phyloP scores from a whole-genome alignment of 164 flowering plant species.

The Vitis riparia region DNA sequence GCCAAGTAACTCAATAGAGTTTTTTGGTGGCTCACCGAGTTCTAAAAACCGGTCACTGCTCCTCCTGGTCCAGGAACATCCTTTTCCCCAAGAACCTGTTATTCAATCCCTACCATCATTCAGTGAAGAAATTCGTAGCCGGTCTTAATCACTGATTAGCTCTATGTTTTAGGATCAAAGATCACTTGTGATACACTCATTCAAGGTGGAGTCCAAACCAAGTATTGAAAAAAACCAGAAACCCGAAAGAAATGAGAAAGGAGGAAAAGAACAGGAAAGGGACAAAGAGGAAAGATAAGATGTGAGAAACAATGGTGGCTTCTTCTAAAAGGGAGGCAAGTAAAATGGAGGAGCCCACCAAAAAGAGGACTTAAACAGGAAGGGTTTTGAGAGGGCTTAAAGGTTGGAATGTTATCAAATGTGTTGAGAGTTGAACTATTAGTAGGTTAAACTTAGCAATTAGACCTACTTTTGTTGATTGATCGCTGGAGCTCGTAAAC shows the following conservation, averaged over 20 bases:
- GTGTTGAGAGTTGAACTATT: not conserved
- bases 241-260: not conserved
- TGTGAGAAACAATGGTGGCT: conserved; percentile 17
- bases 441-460: conserved; percentile 27
- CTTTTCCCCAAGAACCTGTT: conserved; percentile 5
- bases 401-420: not conserved
- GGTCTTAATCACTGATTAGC: conserved; percentile 1
- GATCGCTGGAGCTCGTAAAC: no score
- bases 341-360: conserved; percentile 17
- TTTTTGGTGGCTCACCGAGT: not conserved
- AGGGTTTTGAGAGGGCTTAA: not conserved
- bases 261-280: not conserved
- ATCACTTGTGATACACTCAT: conserved; percentile 18
- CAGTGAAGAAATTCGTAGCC: conserved; percentile 5
- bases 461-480: conserved; percentile 10
- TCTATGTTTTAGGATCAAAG: not conserved
- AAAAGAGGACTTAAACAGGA: not conserved
- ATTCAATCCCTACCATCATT: conserved; percentile 13
- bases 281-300: not conserved
- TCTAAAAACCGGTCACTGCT: not conserved
- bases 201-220: conserved; percentile 31
- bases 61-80: not conserved
- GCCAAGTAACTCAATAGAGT: not conserved
- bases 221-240: conserved; percentile 14
- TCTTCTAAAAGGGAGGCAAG: conserved; percentile 44